Percentiles rank a stretch among this genome's conserved stretches.
These are phyloP conservation scores for Aspergillus fischeri DNA, from an alignment of 2,329 filamentous ascomycete genomes.

Conservation along the genomic window DNA sequence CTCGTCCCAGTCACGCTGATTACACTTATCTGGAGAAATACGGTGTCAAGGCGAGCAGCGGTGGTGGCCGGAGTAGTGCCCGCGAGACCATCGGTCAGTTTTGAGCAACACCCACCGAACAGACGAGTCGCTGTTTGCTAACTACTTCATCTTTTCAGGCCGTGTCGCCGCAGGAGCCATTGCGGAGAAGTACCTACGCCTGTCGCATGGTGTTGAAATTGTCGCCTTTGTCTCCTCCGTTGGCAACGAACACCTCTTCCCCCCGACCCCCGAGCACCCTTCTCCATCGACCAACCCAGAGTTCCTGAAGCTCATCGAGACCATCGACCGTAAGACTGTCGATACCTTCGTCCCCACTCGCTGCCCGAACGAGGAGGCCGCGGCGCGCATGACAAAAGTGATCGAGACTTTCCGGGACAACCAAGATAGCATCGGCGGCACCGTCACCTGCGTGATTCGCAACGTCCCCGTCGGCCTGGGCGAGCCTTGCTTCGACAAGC, in stretches of 20 bases:
- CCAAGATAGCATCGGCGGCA: slow-evolving; percentile 88
- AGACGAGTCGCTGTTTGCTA: background rate
- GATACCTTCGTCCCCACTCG: slow-evolving; percentile 82
- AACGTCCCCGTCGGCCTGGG: slow-evolving; percentile 82
- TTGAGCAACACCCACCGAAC: background rate
- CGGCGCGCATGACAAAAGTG: slow-evolving; percentile 68
- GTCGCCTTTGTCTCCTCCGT: slow-evolving; percentile 86
- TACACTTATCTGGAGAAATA: slow-evolving; percentile 98
- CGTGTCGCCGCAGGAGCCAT: slow-evolving; percentile 88
- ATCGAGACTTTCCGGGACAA: slow-evolving; percentile 75
- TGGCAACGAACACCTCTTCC: slow-evolving; percentile 73
- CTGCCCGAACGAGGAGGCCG: slow-evolving; percentile 67
- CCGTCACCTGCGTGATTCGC: slow-evolving; percentile 87
- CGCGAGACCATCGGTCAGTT: slow-evolving; percentile 79
- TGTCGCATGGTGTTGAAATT: slow-evolving; percentile 83
- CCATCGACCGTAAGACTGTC: slow-evolving; percentile 69
- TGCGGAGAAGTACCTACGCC: slow-evolving; percentile 82
- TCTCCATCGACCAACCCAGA: slow-evolving; percentile 69
- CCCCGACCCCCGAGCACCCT: slow-evolving; percentile 64
- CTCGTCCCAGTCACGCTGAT: slow-evolving; percentile 88
- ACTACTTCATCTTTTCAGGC: slow-evolving; percentile 37
- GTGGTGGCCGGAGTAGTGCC: slow-evolving; percentile 86
- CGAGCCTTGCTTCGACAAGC: slow-evolving; percentile 92
- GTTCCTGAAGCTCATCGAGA: slow-evolving; percentile 70
- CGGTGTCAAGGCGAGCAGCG: slow-evolving; percentile 84